Evolutionary conservation across 163 green algal species (phyloP).

Genomic region (Scenedesmus sp.): DNA sequence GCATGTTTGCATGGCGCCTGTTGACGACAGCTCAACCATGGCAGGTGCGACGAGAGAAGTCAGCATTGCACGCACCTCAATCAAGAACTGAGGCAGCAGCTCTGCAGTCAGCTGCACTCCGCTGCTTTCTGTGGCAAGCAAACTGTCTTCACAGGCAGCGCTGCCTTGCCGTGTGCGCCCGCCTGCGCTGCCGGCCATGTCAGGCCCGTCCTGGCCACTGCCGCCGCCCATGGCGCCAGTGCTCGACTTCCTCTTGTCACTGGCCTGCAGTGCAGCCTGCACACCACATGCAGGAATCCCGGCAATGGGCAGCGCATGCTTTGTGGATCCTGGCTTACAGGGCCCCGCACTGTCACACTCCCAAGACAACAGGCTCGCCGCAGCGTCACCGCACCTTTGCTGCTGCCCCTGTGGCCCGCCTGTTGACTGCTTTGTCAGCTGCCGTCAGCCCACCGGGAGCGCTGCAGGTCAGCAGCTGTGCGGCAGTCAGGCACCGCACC

Average conservation of each 20-base stretch:
- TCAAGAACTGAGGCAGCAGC: slow-evolving; percentile 40
- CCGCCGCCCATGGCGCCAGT: background rate
- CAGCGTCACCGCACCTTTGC: slow-evolving; percentile 15
- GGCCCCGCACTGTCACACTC: too few relatives aligned
- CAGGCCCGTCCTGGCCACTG: background rate
- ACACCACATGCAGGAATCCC: background rate
- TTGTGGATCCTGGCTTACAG: too few relatives aligned
- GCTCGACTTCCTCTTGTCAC: slow-evolving; percentile 41
- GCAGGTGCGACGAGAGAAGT: background rate
- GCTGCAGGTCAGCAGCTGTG: slow-evolving; percentile 28
- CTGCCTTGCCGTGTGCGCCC: background rate
- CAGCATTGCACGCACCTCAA: slow-evolving; percentile 39
- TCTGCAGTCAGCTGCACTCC: background rate
- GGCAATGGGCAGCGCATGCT: background rate
- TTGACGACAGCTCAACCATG: background rate
- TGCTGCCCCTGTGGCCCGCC: background rate
- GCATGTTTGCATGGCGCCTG: background rate
- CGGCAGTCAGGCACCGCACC: slow-evolving; percentile 61
- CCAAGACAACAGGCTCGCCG: too few relatives aligned
- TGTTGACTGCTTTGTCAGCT: background rate
- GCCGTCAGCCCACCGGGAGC: background rate
- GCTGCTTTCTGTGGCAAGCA: background rate
- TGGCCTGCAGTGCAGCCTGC: background rate
- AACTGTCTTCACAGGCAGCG: background rate
- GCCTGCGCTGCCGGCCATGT: background rate